Conservation (phyloP, 1,284 basidiomycete species). For the Trichosporon asahii region DNA sequence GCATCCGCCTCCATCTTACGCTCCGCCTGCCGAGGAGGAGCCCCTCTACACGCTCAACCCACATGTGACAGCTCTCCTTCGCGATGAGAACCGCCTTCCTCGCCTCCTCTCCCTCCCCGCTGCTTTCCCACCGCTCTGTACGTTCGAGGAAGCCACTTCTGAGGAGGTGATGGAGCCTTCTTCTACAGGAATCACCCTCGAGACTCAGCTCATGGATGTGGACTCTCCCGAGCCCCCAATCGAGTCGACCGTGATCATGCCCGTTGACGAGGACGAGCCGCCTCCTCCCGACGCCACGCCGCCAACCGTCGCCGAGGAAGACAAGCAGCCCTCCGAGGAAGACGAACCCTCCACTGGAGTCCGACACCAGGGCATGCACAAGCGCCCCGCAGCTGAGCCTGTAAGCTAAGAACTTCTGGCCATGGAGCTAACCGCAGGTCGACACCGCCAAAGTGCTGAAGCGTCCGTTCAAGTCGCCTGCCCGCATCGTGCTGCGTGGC, state of each 20-base stretch:
- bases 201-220: neutral
- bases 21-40: too few species aligned
- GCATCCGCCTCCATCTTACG: neutral
- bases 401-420: neutral
- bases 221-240: neutral
- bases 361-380: neutral
- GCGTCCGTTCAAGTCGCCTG: slow-evolving; percentile 41
- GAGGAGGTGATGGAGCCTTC: too few species aligned
- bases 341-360: neutral
- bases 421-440: slow-evolving; percentile 1
- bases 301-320: neutral
- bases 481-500: neutral
- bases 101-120: neutral
- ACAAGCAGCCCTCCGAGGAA: neutral
- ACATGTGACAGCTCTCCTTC: neutral
- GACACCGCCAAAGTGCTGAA: slow-evolving; percentile 36
- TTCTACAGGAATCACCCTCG: too few species aligned
- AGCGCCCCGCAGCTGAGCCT: neutral
- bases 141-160: too few species aligned
- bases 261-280: neutral
- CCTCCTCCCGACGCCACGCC: neutral
- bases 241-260: neutral
- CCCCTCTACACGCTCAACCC: neutral
- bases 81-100: neutral
- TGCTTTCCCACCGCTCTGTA: neutral